A percentile compares a stretch with the other conserved stretches of the same genome.
Conservation (phyloP, 495 filamentous ascomycete genomes). For the Penicillium lagena region DNA sequence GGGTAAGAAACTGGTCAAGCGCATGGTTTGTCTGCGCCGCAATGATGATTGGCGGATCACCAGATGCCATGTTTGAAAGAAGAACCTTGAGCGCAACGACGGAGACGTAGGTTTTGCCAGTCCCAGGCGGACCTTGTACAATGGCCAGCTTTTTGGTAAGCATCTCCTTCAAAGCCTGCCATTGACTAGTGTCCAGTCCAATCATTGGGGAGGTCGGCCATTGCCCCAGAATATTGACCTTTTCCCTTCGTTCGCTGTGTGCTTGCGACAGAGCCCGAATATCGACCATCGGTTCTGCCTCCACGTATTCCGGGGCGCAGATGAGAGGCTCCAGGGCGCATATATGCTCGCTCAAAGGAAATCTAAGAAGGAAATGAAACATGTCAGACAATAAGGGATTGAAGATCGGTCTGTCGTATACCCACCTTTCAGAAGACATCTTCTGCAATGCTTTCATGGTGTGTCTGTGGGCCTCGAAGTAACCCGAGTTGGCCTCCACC, state of each 20-base stretch:
- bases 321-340: conserved; percentile 44
- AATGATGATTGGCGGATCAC: conserved; percentile 68
- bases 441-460: conserved; percentile 69
- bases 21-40: conserved; percentile 92
- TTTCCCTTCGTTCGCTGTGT: conserved; percentile 10
- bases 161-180: conserved; percentile 60
- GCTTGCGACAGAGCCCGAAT: conserved; percentile 29
- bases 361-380: conserved; percentile 29
- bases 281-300: conserved; percentile 36
- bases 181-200: conserved; percentile 63
- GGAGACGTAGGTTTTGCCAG: conserved; percentile 80
- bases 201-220: conserved; percentile 44
- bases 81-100: conserved; percentile 64
- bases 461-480: conserved; percentile 69
- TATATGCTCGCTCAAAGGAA: conserved; percentile 57
- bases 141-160: conserved; percentile 70
- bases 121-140: conserved; percentile 87
- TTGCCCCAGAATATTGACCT: conserved; percentile 38
- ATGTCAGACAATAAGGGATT: not conserved
- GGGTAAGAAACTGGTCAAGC: conserved; percentile 72
- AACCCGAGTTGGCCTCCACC: conserved; percentile 65
- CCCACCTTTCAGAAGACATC: conserved; percentile 54
- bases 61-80: conserved; percentile 50
- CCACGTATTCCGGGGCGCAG: conserved; percentile 42
- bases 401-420: not conserved